Conservation (phyloP, 2,329 filamentous ascomycete genomes). For the Waltergamsia citrina region DNA sequence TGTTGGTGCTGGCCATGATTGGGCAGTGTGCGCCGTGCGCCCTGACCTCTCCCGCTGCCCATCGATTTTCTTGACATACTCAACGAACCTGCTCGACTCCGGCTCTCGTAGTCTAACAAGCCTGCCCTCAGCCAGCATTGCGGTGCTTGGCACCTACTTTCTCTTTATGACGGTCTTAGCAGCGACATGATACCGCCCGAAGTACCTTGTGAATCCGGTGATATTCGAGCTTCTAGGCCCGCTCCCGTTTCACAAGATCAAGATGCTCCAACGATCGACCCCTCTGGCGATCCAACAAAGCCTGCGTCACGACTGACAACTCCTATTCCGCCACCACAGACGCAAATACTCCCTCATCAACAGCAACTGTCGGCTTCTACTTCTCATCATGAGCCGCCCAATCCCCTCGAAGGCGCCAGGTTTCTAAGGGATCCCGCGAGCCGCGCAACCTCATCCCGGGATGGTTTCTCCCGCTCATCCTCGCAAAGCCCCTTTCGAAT, state of each 20-base stretch:
- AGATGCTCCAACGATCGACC: neutral
- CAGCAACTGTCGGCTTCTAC: slow-evolving; percentile 17
- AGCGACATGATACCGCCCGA: slow-evolving; percentile 22
- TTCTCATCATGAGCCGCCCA: slow-evolving; percentile 7
- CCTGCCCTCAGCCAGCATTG: neutral
- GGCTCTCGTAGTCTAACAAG: neutral
- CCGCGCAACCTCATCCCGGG: no score
- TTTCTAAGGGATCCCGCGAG: slow-evolving; percentile 14
- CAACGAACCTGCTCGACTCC: slow-evolving; percentile 16
- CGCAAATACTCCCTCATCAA: neutral
- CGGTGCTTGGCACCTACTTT: slow-evolving; percentile 2
- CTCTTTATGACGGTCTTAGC: slow-evolving; percentile 1
- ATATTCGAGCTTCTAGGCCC: slow-evolving; percentile 12
- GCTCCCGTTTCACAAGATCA: neutral
- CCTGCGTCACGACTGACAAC: neutral
- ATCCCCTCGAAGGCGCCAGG: slow-evolving; percentile 5
- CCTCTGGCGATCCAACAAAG: neutral
- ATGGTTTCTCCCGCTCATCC: slow-evolving; percentile 13
- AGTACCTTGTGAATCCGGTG: slow-evolving; percentile 17
- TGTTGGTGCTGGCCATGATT: no score
- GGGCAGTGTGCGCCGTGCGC: neutral
- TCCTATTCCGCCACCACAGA: neutral
- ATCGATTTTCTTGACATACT: neutral
- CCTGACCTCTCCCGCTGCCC: neutral
- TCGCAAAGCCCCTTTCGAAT: slow-evolving; percentile 28